phyloP scores from a whole-genome alignment of 495 filamentous ascomycete species.

The Wilcoxina mikolae region DNA sequence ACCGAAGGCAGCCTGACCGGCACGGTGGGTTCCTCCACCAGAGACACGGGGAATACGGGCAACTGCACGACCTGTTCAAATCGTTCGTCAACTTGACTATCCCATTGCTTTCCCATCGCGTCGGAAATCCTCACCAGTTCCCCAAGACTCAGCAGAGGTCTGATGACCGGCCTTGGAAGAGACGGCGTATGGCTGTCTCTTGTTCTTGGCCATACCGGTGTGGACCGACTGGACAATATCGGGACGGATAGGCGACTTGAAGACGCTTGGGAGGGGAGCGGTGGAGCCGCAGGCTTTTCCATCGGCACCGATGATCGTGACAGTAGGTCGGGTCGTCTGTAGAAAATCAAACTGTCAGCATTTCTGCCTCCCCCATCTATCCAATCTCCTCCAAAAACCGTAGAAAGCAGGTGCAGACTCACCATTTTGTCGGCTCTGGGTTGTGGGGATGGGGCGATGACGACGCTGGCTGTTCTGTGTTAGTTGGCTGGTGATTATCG shows the following conservation, averaged over 20 bases:
- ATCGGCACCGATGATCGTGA: constrained; percentile 85
- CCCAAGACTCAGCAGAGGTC: constrained; percentile 98
- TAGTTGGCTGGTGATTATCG: not conserved
- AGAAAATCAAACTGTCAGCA: constrained; percentile 6
- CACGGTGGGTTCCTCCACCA: constrained; percentile 99
- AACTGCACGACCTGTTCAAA: constrained; percentile 80
- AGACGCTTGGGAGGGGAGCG: constrained; percentile 83
- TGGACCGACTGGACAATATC: constrained; percentile 98
- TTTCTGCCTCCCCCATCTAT: not conserved
- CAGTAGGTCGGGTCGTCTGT: constrained; percentile 90
- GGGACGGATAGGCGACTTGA: constrained; percentile 88
- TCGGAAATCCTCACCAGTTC: constrained; percentile 71
- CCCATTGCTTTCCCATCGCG: not conserved
- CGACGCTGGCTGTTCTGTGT: not conserved
- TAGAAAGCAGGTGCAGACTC: not conserved
- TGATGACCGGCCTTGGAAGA: constrained; percentile 99
- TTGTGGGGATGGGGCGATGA: not conserved
- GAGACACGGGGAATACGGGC: constrained; percentile 99
- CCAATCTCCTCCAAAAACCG: not conserved
- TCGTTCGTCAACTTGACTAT: constrained; percentile 10
- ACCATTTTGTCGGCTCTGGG: not conserved
- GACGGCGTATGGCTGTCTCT: constrained; percentile 97
- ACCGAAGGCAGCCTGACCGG: constrained; percentile 98
- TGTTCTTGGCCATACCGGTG: constrained; percentile 99
- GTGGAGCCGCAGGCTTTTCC: constrained; percentile 76